Conservation (phyloP, 106 monocot species). For the Dioscorea zingiberensis region DNA sequence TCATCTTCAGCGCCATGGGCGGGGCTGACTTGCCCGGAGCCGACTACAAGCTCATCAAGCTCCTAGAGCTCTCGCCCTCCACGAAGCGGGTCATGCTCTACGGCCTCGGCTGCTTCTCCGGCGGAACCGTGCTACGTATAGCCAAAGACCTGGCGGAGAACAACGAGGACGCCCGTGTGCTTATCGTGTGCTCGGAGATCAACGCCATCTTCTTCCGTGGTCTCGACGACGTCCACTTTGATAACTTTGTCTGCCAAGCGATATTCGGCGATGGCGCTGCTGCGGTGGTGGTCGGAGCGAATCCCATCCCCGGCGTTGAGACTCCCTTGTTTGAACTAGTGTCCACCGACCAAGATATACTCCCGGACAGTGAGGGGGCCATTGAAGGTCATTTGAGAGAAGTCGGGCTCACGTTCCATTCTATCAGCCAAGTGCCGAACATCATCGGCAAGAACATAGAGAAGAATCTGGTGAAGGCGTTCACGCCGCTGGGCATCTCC, state of each 20-base stretch:
- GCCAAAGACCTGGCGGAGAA: conserved; percentile 10
- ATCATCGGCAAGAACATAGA: not conserved
- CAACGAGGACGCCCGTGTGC: not conserved
- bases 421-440: not conserved
- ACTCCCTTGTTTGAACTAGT: not conserved
- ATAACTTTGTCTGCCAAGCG: not conserved
- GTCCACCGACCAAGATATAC: not conserved
- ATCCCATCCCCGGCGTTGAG: not conserved
- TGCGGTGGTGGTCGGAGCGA: not conserved
- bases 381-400: not conserved
- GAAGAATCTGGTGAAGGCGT: not conserved
- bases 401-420: not conserved
- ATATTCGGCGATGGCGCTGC: not conserved
- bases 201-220: not conserved
- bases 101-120: not conserved
- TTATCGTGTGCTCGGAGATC: not conserved
- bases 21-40: not conserved
- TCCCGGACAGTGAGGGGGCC: not conserved
- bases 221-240: not conserved
- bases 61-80: conserved; percentile 10
- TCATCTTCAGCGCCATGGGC: conserved; percentile 1
- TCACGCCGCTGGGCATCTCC: not conserved
- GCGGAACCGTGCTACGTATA: conserved; percentile 6
- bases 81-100: conserved; percentile 14
- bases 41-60: conserved; percentile 4